These are phyloP conservation scores for Blakeslea trispora DNA, from an alignment of 371 early-diverging fungal genomes.

Conservation along the genomic window DNA sequence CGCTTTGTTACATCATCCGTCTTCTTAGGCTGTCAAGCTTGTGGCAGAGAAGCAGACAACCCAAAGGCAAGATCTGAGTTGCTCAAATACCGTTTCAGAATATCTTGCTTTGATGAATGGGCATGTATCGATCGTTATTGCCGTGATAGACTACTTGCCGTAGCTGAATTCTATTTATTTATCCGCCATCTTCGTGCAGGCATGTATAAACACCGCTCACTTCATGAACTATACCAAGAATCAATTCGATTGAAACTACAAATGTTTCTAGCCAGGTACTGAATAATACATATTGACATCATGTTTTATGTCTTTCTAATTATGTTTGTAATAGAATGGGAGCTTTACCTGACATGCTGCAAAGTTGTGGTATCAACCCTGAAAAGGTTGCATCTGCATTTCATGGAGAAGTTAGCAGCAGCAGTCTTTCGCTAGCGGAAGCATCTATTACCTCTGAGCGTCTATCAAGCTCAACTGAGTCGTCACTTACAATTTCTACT, in stretches of 20 bases:
- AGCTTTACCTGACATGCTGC: slow-evolving; percentile 28
- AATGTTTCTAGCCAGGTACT: slow-evolving; percentile 59
- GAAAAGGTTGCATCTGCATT: slow-evolving; percentile 26
- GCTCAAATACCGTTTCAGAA: slow-evolving; percentile 72
- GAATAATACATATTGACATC: slow-evolving; percentile 5
- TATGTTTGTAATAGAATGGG: slow-evolving; percentile 32
- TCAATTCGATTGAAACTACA: slow-evolving; percentile 63
- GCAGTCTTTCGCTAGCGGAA: slow-evolving; percentile 9
- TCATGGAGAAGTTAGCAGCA: slow-evolving; percentile 21
- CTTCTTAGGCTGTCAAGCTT: slow-evolving; percentile 42
- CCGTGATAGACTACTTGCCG: slow-evolving; percentile 75
- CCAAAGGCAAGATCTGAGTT: slow-evolving; percentile 31
- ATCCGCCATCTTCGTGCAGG: slow-evolving; percentile 74
- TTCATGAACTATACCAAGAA: slow-evolving; percentile 69
- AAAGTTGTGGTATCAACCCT: slow-evolving; percentile 26
- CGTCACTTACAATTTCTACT: slow-evolving; percentile 26
- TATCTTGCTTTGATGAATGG: slow-evolving; percentile 75
- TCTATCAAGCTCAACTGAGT: slow-evolving; percentile 32
- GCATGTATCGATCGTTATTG: slow-evolving; percentile 75
- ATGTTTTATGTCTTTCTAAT: too few species aligned
- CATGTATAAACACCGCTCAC: slow-evolving; percentile 63
- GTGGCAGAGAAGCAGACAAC: slow-evolving; percentile 37
- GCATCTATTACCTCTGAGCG: slow-evolving; percentile 15
- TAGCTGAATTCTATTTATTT: slow-evolving; percentile 79
- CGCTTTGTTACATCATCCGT: slow-evolving; percentile 45